Conservation (phyloP, 768 basidiomycete genomes). For the Phlegmacium glaucopus region DNA sequence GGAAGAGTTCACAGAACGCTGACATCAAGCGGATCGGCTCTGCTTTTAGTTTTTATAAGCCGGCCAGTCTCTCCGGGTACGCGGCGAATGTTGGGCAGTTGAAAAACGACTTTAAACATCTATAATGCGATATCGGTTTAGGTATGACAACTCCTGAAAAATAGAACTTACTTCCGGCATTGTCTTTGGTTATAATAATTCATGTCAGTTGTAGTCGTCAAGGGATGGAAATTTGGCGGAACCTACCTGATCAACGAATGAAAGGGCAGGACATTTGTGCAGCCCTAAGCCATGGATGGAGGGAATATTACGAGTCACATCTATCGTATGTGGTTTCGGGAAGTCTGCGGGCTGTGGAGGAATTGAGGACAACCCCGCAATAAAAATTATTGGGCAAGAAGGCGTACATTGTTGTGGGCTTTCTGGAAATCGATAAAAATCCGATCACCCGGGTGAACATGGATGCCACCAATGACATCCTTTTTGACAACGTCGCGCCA, state of each 20-base stretch:
- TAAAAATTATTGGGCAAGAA: too few species aligned
- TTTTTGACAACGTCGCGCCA: neutral
- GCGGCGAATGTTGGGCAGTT: neutral
- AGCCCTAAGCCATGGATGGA: constrained; percentile 21
- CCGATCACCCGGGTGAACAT: neutral
- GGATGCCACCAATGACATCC: neutral
- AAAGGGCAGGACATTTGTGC: constrained; percentile 21
- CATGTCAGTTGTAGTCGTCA: constrained; percentile 8
- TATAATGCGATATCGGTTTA: constrained; percentile 6
- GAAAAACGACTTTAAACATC: neutral
- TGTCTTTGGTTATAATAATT: neutral
- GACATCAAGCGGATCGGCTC: too few species aligned
- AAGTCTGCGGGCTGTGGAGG: too few species aligned
- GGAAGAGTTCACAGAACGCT: too few species aligned
- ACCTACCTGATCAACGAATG: constrained; percentile 20
- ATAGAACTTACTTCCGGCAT: constrained; percentile 1
- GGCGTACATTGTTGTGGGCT: neutral
- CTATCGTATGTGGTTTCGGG: too few species aligned
- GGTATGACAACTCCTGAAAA: neutral
- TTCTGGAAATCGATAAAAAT: constrained; percentile 1
- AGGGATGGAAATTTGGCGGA: constrained; percentile 6
- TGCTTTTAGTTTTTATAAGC: too few species aligned
- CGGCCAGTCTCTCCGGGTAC: too few species aligned
- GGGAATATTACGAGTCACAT: neutral
- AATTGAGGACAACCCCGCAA: too few species aligned